These are phyloP conservation scores for Vittaforma corneae DNA, from an alignment of 371 early-diverging fungal species.

Conservation along the genomic window DNA sequence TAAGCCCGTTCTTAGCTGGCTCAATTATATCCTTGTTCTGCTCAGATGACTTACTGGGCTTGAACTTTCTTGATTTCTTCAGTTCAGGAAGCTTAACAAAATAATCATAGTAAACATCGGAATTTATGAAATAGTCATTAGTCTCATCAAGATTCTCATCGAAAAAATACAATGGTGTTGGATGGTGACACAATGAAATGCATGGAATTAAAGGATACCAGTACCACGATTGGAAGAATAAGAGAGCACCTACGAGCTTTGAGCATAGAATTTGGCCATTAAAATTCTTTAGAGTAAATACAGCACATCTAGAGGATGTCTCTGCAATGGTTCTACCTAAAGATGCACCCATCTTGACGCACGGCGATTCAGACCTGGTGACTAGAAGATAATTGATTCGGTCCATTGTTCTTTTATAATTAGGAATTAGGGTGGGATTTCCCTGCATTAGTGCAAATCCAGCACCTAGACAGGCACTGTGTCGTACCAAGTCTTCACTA, in stretches of 20 bases:
- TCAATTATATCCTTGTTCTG: neutral
- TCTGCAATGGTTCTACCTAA: constrained; percentile 91
- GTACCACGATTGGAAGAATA: constrained; percentile 97
- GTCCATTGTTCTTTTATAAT: constrained; percentile 65
- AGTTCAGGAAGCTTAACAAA: constrained; percentile 29
- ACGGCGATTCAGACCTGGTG: constrained; percentile 78
- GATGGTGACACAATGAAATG: constrained; percentile 40
- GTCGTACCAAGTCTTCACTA: constrained; percentile 84
- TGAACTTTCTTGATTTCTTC: constrained; percentile 38
- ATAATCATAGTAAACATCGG: constrained; percentile 19
- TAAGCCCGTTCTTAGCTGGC: neutral
- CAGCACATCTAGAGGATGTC: constrained; percentile 78
- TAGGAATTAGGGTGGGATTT: constrained; percentile 68
- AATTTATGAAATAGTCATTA: constrained; percentile 5
- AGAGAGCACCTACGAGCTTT: constrained; percentile 83
- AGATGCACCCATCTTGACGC: constrained; percentile 90
- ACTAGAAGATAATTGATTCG: constrained; percentile 72
- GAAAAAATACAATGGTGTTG: constrained; percentile 39
- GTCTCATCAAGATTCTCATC: constrained; percentile 35
- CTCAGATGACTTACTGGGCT: neutral
- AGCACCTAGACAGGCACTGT: constrained; percentile 87
- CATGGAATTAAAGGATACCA: constrained; percentile 77
- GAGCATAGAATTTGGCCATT: constrained; percentile 74
- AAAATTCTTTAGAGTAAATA: constrained; percentile 74
- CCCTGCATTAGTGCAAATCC: constrained; percentile 93